Conservation (phyloP, 2,329 filamentous ascomycete genomes). For the Fusarium liriodendri region DNA sequence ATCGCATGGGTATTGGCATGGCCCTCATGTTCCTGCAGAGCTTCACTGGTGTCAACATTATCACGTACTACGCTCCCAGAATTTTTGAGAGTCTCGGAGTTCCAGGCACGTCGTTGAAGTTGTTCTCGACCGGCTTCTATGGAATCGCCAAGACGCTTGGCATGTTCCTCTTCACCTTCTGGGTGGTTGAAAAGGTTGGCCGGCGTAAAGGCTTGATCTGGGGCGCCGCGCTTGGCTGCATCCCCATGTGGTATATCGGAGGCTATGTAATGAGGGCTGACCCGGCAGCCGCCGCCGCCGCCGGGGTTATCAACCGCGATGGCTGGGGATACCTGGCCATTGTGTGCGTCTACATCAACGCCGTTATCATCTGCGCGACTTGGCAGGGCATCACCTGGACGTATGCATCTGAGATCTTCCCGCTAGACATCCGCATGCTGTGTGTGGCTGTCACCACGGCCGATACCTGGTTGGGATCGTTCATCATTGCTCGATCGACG, state of each 20-base stretch:
- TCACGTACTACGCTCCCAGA: conserved; percentile 65
- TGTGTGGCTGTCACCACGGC: conserved; percentile 50
- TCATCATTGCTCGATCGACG: conserved; percentile 53
- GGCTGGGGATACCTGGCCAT: conserved; percentile 59
- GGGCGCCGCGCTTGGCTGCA: conserved; percentile 49
- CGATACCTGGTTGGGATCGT: conserved; percentile 53
- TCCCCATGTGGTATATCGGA: conserved; percentile 56
- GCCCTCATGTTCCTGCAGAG: conserved; percentile 60
- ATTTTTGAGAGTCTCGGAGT: conserved; percentile 54
- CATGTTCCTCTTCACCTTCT: conserved; percentile 54
- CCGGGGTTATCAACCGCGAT: conserved; percentile 57
- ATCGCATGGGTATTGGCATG: conserved; percentile 57
- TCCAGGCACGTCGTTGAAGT: conserved; percentile 45
- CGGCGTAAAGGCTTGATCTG: conserved; percentile 60
- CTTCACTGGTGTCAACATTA: conserved; percentile 64
- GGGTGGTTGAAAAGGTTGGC: conserved; percentile 60
- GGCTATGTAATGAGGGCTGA: conserved; percentile 50
- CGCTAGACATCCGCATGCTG: conserved; percentile 50
- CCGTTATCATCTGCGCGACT: conserved; percentile 51
- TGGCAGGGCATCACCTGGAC: conserved; percentile 59
- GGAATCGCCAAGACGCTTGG: conserved; percentile 53
- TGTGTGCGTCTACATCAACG: conserved; percentile 58
- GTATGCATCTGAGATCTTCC: conserved; percentile 61
- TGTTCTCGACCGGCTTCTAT: conserved; percentile 55
- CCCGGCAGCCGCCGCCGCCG: conserved; percentile 53